Evolutionary conservation across 2,329 filamentous ascomycete species (phyloP).

Genomic region (Niveomyces coronatus): DNA sequence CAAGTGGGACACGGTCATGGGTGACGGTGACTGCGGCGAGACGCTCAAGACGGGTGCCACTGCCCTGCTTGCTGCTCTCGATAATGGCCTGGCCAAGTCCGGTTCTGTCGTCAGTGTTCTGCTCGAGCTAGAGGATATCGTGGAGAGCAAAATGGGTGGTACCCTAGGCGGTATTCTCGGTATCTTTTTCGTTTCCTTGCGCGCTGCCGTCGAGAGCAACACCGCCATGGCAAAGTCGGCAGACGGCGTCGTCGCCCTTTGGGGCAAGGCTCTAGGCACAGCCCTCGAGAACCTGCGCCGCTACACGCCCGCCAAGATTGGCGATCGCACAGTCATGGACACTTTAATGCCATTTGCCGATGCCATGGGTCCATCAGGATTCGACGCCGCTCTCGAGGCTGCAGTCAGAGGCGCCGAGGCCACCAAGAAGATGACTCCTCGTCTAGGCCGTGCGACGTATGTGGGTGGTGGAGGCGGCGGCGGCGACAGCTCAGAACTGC

Average conservation of each 20-base stretch:
- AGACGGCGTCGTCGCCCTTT: constrained; percentile 29
- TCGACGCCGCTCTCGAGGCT: constrained; percentile 46
- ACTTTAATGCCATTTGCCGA: constrained; percentile 44
- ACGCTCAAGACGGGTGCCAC: constrained; percentile 44
- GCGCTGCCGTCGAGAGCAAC: constrained; percentile 30
- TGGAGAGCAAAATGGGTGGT: constrained; percentile 46
- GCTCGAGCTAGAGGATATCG: constrained; percentile 40
- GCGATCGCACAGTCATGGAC: constrained; percentile 49
- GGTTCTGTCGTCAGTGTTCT: constrained; percentile 39
- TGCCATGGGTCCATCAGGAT: constrained; percentile 34
- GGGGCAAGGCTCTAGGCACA: constrained; percentile 30
- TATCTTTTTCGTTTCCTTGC: constrained; percentile 42
- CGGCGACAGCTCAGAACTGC: constrained; percentile 38
- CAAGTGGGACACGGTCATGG: constrained; percentile 52
- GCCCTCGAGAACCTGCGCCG: constrained; percentile 37
- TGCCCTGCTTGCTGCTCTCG: constrained; percentile 36
- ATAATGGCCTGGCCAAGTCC: constrained; percentile 25
- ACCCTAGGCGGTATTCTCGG: constrained; percentile 42
- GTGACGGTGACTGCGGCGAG: constrained; percentile 58
- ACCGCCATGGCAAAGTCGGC: constrained; percentile 18
- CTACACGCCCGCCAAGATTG: constrained; percentile 45
- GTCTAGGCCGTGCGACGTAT: constrained; percentile 58
- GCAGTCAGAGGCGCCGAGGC: constrained; percentile 50
- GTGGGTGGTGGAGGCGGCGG: constrained; percentile 52
- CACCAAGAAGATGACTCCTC: constrained; percentile 55